Evolutionary conservation across 768 basidiomycete genomes (phyloP).

Genomic region (Russula griseocarnosa): DNA sequence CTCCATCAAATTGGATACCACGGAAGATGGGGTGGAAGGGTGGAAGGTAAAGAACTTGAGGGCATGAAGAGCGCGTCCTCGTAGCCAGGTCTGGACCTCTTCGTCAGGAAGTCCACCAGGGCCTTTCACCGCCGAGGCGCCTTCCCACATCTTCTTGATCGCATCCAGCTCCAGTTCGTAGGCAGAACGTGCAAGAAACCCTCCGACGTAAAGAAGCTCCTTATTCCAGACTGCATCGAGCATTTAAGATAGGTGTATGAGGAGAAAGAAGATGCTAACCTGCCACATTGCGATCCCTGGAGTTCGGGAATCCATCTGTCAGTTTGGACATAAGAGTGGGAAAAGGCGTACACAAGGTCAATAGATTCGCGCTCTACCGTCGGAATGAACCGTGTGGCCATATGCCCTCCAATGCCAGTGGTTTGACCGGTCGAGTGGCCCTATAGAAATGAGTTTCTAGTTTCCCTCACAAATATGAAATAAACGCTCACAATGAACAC

Average conservation of each 20-base stretch:
- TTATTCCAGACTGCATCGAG: slow-evolving; percentile 72
- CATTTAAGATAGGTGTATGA: neutral
- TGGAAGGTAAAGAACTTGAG: slow-evolving; percentile 89
- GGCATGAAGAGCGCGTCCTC: slow-evolving; percentile 64
- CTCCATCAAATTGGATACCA: slow-evolving; percentile 70
- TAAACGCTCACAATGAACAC: slow-evolving; percentile 68
- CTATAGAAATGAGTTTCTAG: slow-evolving; percentile 38
- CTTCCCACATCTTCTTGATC: slow-evolving; percentile 58
- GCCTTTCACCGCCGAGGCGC: slow-evolving; percentile 37
- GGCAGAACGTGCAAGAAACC: slow-evolving; percentile 72
- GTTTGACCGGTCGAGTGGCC: slow-evolving; percentile 92
- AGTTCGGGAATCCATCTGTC: slow-evolving; percentile 4
- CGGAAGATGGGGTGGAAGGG: slow-evolving; percentile 77
- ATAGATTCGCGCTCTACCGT: slow-evolving; percentile 95
- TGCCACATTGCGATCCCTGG: slow-evolving; percentile 76
- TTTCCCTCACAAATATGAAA: slow-evolving; percentile 3
- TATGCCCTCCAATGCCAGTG: slow-evolving; percentile 69
- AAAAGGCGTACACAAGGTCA: slow-evolving; percentile 65
- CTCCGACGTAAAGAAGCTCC: slow-evolving; percentile 82
- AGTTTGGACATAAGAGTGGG: slow-evolving; percentile 5
- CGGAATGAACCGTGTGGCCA: slow-evolving; percentile 84
- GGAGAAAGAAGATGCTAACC: slow-evolving; percentile 40
- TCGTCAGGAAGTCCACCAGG: slow-evolving; percentile 33
- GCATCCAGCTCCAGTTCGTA: slow-evolving; percentile 78
- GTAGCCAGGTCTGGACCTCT: slow-evolving; percentile 50